Base-by-base conservation (phyloP, 2,329 filamentous ascomycete species). In the Aspergillus costaricaensis region DNA sequence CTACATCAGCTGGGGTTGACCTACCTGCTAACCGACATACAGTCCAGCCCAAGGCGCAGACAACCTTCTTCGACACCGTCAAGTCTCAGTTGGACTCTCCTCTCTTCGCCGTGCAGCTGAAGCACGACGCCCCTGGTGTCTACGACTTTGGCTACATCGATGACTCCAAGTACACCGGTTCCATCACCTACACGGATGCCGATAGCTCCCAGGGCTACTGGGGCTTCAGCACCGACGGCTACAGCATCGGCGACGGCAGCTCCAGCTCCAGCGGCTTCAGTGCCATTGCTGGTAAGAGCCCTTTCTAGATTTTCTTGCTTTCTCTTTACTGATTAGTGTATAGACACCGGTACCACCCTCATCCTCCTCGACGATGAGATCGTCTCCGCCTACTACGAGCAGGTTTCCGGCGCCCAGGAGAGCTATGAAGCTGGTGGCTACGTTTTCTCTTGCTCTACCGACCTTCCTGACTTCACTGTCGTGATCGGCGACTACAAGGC, bases 331-430 rank as follows among this genome's bases (percentile, higher is more conserved):
- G 17, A 41, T 48, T 47, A 2, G 3, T 19, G 30, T 15, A 30
- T 8, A 68, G 88, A 91, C 77, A 91, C 88, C 2, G 89, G 88
- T 57, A 91, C 88, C 58, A 88, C 87, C 1, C 84, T 91, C 30
- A 75, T 90, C 58, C 80, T 89, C 64, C 74, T 88, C 17, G 84
- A 85, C 25, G 71, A 81, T 58, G 65, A 71, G 32, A 79, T 88
- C 61, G 82, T 86, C 64, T 67, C 74, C 0, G 81, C 78, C 44
- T 91, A 90, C 81, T 91, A 89, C 78, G 70, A 72, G 39, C 71
- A 84, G 62, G 81, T 91, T 61, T 57, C 68, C 7, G 82, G 85
- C 3, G 80, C 88, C 0, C 65, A 76, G 49, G 76, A 86, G 70
- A 77, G 80, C 68, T 25, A 62, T 15, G 65, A 68, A 1, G 75